These are phyloP conservation scores for Scedosporium dehoogii DNA, from an alignment of 2,329 filamentous ascomycete genomes.

Conservation along the genomic window DNA sequence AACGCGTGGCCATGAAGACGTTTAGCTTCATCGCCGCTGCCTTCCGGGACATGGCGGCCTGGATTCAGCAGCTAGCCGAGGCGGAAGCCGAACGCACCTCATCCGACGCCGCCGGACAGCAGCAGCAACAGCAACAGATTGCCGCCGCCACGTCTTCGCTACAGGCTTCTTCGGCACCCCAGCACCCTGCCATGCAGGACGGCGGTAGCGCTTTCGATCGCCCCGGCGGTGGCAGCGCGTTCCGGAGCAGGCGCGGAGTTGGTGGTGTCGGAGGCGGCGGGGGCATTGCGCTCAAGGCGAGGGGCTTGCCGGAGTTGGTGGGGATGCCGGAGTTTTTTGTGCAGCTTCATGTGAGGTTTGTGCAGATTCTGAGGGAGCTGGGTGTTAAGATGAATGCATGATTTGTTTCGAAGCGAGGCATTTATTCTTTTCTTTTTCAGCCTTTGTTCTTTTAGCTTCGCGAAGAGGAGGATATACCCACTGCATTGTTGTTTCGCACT, in stretches of 20 bases:
- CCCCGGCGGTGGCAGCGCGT: slow-evolving; percentile 20
- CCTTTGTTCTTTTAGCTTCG: not conserved
- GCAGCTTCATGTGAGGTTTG: slow-evolving; percentile 54
- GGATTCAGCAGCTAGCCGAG: slow-evolving; percentile 57
- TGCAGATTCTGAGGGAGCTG: slow-evolving; percentile 50
- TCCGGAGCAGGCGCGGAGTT: slow-evolving; percentile 22
- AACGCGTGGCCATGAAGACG: slow-evolving; percentile 55
- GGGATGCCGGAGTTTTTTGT: slow-evolving; percentile 60
- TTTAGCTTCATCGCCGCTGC: slow-evolving; percentile 52
- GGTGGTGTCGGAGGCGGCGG: slow-evolving; percentile 48
- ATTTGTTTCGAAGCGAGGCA: slow-evolving; percentile 4
- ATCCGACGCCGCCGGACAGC: slow-evolving; percentile 11
- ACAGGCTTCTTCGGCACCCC: not conserved
- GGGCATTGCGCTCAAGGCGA: slow-evolving; percentile 45
- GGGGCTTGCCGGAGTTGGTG: slow-evolving; percentile 55
- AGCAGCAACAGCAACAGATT: slow-evolving; percentile 6
- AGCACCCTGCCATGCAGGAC: not conserved
- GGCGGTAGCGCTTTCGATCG: slow-evolving; percentile 24
- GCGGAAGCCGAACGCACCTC: slow-evolving; percentile 47
- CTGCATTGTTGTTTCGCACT: not conserved
- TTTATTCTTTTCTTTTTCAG: not conserved
- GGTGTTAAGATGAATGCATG: slow-evolving; percentile 42
- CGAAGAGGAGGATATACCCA: slow-evolving; percentile 4
- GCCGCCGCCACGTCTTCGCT: slow-evolving; percentile 16
- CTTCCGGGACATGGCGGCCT: slow-evolving; percentile 53